Conservation (phyloP, 139 green algal species). For the Coelastrella sp. region DNA sequence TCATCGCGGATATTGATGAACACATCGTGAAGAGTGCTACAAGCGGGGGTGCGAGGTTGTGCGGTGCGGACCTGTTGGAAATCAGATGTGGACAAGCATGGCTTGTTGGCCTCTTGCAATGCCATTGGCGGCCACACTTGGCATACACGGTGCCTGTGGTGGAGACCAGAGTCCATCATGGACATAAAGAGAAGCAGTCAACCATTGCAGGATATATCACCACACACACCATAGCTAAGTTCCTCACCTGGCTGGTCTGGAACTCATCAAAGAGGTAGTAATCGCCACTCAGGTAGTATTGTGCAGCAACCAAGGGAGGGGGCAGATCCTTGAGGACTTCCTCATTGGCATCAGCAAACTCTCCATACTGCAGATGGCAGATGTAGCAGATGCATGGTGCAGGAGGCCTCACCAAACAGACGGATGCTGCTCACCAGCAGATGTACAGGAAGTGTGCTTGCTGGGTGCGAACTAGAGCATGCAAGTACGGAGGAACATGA, state of each 20-base stretch:
- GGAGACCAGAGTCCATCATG: no score
- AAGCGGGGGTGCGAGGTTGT: conserved; percentile 48
- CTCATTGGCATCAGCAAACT: conserved; percentile 73
- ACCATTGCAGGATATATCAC: no score
- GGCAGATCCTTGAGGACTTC: conserved; percentile 81
- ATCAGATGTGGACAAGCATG: no score
- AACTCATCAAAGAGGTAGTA: conserved; percentile 45
- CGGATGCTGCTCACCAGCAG: not conserved
- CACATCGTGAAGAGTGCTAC: conserved; percentile 85
- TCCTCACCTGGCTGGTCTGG: conserved; percentile 45
- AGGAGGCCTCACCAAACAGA: no score
- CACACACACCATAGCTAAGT: not conserved
- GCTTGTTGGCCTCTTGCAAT: no score
- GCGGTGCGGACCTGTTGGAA: not conserved
- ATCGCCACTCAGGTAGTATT: conserved; percentile 88
- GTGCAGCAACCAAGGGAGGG: conserved; percentile 83
- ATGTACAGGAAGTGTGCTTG: not conserved
- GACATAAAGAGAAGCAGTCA: no score
- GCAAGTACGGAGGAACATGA: no score
- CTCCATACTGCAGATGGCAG: conserved; percentile 43
- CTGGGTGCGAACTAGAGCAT: no score
- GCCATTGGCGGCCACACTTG: no score
- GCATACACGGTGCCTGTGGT: no score
- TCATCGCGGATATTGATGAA: conserved; percentile 93
- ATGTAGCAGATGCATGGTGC: no score